A percentile compares a stretch with the other conserved stretches of the same genome.
These are phyloP conservation scores for Elsinoe australis DNA, from an alignment of 2,329 filamentous ascomycete genomes.

Conservation along the genomic window DNA sequence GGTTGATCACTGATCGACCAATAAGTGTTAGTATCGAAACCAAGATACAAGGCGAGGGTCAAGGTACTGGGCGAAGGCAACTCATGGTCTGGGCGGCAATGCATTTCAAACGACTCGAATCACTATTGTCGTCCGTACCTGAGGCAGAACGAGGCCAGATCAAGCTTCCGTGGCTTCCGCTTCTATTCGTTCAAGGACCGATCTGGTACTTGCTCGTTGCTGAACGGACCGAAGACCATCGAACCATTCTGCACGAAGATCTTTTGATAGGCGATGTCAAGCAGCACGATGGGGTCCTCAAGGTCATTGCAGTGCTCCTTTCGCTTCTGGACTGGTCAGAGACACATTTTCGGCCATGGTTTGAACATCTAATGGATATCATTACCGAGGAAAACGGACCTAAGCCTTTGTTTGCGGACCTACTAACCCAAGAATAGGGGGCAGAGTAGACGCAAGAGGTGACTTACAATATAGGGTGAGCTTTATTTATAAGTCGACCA, in stretches of 20 bases:
- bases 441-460: too few species aligned
- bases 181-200: neutral
- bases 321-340: neutral
- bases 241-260: neutral
- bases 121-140: neutral
- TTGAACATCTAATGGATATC: neutral
- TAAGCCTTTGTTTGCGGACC: neutral
- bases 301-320: neutral
- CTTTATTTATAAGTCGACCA: too few species aligned
- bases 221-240: neutral
- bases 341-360: neutral
- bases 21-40: neutral
- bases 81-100: neutral
- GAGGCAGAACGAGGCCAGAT: neutral
- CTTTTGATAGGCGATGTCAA: neutral
- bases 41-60: neutral
- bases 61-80: neutral
- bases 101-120: neutral
- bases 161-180: neutral
- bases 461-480: too few species aligned
- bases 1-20: neutral
- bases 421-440: too few species aligned
- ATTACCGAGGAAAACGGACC: neutral
- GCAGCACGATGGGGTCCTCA: neutral
- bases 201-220: neutral